These are phyloP conservation scores for Mycena epipterygia DNA, from an alignment of 768 basidiomycete genomes.

Conservation along the genomic window DNA sequence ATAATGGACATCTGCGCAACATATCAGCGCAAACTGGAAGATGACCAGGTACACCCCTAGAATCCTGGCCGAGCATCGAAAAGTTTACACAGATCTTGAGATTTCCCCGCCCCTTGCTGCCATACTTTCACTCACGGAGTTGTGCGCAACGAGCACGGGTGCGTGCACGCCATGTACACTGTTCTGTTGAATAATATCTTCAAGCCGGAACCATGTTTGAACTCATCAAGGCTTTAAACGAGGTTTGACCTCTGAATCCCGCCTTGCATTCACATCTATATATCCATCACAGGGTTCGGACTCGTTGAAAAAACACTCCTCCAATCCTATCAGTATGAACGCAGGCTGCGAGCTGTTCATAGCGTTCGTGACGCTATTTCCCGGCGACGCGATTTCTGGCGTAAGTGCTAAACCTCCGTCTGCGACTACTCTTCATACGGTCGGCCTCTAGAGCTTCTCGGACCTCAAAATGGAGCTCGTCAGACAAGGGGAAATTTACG, in stretches of 20 bases:
- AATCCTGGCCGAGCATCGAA: background rate
- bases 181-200: conserved; percentile 24
- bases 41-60: conserved; percentile 70
- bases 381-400: conserved; percentile 84
- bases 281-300: conserved; percentile 64
- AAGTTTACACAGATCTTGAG: conserved; percentile 51
- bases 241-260: conserved; percentile 39
- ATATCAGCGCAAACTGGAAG: conserved; percentile 71
- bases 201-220: conserved; percentile 94
- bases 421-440: conserved; percentile 29
- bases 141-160: conserved; percentile 87
- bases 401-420: conserved; percentile 58
- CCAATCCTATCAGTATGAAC: conserved; percentile 86
- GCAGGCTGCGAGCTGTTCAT: conserved; percentile 95
- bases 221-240: conserved; percentile 85
- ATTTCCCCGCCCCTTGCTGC: conserved; percentile 90
- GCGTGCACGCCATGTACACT: conserved; percentile 35
- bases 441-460: conserved; percentile 74
- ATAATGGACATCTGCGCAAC: conserved; percentile 58
- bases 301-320: conserved; percentile 68
- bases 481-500: conserved; percentile 84
- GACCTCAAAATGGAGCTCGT: conserved; percentile 89
- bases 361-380: conserved; percentile 88
- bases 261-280: background rate
- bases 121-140: conserved; percentile 85